Conservation (phyloP, 257 asterid genomes). For the Salvia rosmarinus region DNA sequence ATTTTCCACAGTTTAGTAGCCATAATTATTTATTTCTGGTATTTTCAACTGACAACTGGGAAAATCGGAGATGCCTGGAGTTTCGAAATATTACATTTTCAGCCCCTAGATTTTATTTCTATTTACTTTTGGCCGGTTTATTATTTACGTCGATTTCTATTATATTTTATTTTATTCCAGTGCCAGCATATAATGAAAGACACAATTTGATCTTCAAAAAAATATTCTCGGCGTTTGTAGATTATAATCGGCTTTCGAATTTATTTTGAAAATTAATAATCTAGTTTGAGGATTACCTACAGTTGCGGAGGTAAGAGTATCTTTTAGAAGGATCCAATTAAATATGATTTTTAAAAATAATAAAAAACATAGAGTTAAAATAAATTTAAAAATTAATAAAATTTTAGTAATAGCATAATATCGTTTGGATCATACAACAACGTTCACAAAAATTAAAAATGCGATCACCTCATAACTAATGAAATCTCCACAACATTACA, state of each 20-base stretch:
- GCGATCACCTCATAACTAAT: no score
- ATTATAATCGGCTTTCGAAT: neutral
- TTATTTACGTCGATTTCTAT: neutral
- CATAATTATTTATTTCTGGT: slow-evolving; percentile 11
- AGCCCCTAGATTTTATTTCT: neutral
- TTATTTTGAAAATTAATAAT: neutral
- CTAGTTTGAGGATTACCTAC: neutral
- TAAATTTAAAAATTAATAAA: no score
- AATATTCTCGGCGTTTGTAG: neutral
- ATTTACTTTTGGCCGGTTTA: neutral
- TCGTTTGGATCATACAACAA: no score
- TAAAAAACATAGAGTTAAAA: no score
- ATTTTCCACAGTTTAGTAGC: slow-evolving; percentile 10
- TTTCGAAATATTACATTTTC: neutral
- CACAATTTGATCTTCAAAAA: neutral
- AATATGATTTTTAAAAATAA: no score
- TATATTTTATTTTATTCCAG: neutral
- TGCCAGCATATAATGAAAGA: no score
- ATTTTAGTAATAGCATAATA: no score
- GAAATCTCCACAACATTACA: no score
- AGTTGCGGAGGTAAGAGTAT: no score
- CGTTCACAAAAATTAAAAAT: no score
- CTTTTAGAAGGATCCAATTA: no score
- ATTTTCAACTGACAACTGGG: slow-evolving; percentile 13
- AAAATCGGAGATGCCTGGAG: neutral